Evolutionary conservation across 2,329 filamentous ascomycete species (phyloP).

Genomic region (Penicillium sp.): DNA sequence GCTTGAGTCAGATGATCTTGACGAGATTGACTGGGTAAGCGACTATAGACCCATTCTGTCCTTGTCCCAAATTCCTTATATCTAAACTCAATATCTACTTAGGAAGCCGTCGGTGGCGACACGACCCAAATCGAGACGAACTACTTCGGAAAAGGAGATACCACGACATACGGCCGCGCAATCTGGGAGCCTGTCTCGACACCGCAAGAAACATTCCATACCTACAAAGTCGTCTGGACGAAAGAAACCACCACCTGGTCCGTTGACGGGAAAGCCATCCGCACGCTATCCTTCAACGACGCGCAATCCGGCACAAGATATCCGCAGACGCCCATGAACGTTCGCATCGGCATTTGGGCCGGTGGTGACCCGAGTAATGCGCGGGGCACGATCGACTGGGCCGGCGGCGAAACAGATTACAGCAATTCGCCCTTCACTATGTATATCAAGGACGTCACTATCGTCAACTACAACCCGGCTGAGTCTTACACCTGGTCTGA

Average conservation of each 20-base stretch:
- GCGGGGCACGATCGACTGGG: background rate
- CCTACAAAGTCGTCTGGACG: background rate
- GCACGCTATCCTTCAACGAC: background rate
- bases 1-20: slow-evolving; percentile 82
- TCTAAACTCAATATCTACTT: background rate
- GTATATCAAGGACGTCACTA: background rate
- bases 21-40: slow-evolving; percentile 36
- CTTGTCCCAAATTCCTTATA: no score
- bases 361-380: background rate
- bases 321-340: background rate
- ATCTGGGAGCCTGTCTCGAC: background rate
- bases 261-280: background rate
- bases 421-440: background rate
- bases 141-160: background rate
- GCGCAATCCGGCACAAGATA: background rate
- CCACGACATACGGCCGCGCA: background rate
- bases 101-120: background rate
- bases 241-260: background rate
- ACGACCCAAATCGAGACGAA: background rate
- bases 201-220: background rate
- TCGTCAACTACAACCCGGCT: background rate
- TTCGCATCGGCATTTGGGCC: background rate
- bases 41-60: background rate
- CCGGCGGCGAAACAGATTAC: background rate
- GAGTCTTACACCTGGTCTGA: background rate